Percentiles rank a stretch among this genome's conserved stretches.
Conservation (phyloP, 768 basidiomycete genomes). For the Suillus sp. region DNA sequence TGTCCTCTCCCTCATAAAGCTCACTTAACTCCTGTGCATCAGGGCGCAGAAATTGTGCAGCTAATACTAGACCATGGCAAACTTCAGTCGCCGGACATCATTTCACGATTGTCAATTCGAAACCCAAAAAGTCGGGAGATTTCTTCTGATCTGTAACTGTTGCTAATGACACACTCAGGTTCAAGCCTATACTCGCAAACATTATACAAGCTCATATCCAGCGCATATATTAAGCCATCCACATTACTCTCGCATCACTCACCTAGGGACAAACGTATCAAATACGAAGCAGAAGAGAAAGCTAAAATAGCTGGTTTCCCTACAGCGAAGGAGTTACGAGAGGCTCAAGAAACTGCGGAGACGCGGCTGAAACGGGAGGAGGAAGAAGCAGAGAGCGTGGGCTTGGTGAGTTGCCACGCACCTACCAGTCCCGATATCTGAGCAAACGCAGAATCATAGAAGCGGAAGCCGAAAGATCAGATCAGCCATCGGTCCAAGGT, state of each 20-base stretch:
- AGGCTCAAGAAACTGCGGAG: slow-evolving; percentile 68
- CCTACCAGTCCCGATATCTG: slow-evolving; percentile 14
- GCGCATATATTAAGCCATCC: slow-evolving; percentile 77
- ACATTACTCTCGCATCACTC: slow-evolving; percentile 78
- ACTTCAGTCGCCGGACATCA: slow-evolving; percentile 72
- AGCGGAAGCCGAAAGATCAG: slow-evolving; percentile 57
- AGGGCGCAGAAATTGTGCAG: slow-evolving; percentile 80
- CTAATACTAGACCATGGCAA: slow-evolving; percentile 85
- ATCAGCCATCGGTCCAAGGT: slow-evolving; percentile 56
- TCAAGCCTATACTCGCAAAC: slow-evolving; percentile 55
- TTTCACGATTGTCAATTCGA: slow-evolving; percentile 49
- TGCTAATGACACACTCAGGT: slow-evolving; percentile 31
- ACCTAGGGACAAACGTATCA: slow-evolving; percentile 76
- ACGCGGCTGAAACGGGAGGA: slow-evolving; percentile 68
- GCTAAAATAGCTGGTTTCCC: slow-evolving; percentile 74
- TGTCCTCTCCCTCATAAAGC: not conserved
- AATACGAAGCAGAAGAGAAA: slow-evolving; percentile 80
- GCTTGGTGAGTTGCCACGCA: slow-evolving; percentile 55
- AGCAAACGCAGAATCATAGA: slow-evolving; percentile 45
- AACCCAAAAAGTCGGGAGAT: slow-evolving; percentile 58
- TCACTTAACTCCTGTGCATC: slow-evolving; percentile 7
- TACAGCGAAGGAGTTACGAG: slow-evolving; percentile 74
- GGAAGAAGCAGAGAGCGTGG: slow-evolving; percentile 71
- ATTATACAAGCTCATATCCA: slow-evolving; percentile 70
- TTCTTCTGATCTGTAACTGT: slow-evolving; percentile 19